Evolutionary conservation across 2,329 filamentous ascomycete species (phyloP).

Genomic region (Aphanoascus verrucosus): DNA sequence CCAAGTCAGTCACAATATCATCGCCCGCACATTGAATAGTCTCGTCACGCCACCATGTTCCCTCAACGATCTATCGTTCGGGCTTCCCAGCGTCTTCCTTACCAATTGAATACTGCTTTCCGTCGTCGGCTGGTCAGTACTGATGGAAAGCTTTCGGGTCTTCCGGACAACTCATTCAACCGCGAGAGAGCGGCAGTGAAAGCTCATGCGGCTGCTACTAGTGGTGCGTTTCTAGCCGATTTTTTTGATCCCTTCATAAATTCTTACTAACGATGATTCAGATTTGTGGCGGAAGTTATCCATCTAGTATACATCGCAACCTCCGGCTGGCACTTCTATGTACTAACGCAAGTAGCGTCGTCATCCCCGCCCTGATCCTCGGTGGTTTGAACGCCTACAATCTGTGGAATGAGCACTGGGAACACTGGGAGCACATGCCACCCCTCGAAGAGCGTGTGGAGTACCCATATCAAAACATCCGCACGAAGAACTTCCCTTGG

Average conservation of each 20-base stretch:
- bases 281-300: slow-evolving; percentile 94
- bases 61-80: slow-evolving; percentile 43
- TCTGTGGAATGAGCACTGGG: slow-evolving; percentile 94
- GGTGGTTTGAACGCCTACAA: slow-evolving; percentile 73
- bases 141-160: slow-evolving; percentile 46
- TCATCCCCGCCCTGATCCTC: slow-evolving; percentile 61
- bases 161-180: slow-evolving; percentile 81
- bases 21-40: neutral
- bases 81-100: slow-evolving; percentile 37
- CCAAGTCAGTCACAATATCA: neutral
- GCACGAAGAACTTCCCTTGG: slow-evolving; percentile 90
- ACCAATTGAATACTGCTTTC: slow-evolving; percentile 25
- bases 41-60: slow-evolving; percentile 42
- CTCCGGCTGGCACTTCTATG: neutral
- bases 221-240: slow-evolving; percentile 45
- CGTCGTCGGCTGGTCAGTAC: slow-evolving; percentile 65
- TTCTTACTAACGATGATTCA: slow-evolving; percentile 35
- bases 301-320: slow-evolving; percentile 64
- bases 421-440: slow-evolving; percentile 77
- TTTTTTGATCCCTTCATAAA: slow-evolving; percentile 13
- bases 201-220: slow-evolving; percentile 74
- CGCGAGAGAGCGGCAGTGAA: slow-evolving; percentile 83
- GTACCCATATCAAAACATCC: slow-evolving; percentile 97
- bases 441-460: slow-evolving; percentile 83
- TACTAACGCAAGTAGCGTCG: slow-evolving; percentile 46